Base-by-base conservation (phyloP, 2,329 filamentous ascomycete genomes). In the Curvularia verruculosa region DNA sequence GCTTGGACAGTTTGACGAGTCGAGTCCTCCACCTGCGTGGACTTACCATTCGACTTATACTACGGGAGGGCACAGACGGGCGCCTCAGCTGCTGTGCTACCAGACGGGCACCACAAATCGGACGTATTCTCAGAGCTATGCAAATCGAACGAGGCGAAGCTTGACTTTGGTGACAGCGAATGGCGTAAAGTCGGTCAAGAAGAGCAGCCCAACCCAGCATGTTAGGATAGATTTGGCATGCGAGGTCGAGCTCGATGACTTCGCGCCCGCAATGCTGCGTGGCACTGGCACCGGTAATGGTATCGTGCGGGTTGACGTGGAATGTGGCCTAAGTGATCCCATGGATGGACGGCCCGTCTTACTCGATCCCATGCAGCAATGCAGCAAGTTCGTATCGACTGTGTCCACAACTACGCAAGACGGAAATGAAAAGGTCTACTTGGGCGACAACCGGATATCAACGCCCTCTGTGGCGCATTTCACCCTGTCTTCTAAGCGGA, bases 1-100 rank as follows among this genome's bases (percentile, higher is more conserved):
- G 29, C 56, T 77, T 1, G 67, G 67, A 24, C 67, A 70, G 4
- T 77, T 76, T 29, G 66, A 74, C 43, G 68, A 65, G 6, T 54
- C 40, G 10, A 62, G 61, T 37, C 69, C 71, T n/a, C 70, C 69
- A 4, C 65, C 71, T 3, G 23, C 15, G 3, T 67, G 67, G 59
- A 67, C 69, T 5, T 74, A 69, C 43, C 71, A 75, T 46, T 71
- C 68, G 3, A 52, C 67, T 6, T 63, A 69, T 5, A 70, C 71
- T 7, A 64, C 64, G 3, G 68, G 67, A 9, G 64, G 68, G 10
- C 61, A 69, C 13, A 58, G 63, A 12, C 65, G 66, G 10, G 63
- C 65, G 13, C 61, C 61, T 7, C 26, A 61, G 9, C 29, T 54
- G 6, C 58, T 63, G 7, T 56, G 59, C 9, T 52, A 63, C 10